A percentile compares a stretch with the other conserved stretches of the same genome.
These are phyloP conservation scores for Orobanche coerulescens DNA, from an alignment of 257 asterid genomes.

Conservation along the genomic window DNA sequence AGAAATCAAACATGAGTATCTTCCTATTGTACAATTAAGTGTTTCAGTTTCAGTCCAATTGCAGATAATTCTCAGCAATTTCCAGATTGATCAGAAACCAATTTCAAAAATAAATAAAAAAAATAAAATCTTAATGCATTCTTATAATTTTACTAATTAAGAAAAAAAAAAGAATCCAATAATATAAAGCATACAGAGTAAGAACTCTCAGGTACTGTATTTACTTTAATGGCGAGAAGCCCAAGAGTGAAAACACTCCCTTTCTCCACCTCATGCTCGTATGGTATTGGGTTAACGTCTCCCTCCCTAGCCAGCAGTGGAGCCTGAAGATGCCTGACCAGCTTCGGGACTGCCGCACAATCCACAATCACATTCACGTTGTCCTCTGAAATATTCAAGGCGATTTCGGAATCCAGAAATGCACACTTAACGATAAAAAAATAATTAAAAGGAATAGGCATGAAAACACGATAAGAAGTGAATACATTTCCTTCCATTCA, in stretches of 20 bases:
- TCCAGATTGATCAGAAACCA: too few relatives aligned
- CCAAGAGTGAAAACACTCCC: conserved; percentile 78
- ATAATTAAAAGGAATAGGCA: background rate
- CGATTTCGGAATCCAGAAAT: conserved; percentile 1
- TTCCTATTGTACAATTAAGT: background rate
- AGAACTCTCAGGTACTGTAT: background rate
- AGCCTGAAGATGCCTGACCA: conserved; percentile 61
- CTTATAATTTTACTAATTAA: background rate
- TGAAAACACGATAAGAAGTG: background rate
- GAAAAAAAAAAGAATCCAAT: background rate
- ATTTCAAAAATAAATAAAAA: too few relatives aligned
- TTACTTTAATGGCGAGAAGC: conserved; percentile 71
- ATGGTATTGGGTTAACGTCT: conserved; percentile 26
- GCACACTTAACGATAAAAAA: background rate
- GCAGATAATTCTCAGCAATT: background rate
- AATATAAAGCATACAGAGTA: background rate
- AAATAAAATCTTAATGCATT: background rate
- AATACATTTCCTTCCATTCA: background rate
- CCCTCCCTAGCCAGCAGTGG: conserved; percentile 38
- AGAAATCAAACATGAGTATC: background rate
- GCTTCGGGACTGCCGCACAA: conserved; percentile 59
- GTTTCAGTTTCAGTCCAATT: background rate
- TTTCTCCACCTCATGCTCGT: conserved; percentile 80
- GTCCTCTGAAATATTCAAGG: conserved; percentile 45
- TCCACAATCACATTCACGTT: conserved; percentile 63